These are phyloP conservation scores for Leccinum subspadiceum DNA, from an alignment of 1,284 basidiomycete genomes.

Conservation along the genomic window DNA sequence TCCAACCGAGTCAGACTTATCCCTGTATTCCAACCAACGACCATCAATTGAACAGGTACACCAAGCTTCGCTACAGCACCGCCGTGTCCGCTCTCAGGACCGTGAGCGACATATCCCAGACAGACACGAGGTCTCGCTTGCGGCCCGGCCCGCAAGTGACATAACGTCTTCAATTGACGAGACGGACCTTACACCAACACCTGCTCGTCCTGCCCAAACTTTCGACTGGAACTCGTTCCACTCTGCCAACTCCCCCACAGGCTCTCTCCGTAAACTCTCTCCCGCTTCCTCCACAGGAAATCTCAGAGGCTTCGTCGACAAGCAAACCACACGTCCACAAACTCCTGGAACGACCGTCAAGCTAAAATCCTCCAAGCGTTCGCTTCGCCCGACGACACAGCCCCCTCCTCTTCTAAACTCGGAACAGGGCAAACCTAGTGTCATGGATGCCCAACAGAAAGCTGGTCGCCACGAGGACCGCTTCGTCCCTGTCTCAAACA, in stretches of 20 bases:
- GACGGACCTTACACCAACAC: conserved; percentile 29
- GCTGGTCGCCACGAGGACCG: conserved; percentile 24
- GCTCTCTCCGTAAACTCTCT: conserved; percentile 31
- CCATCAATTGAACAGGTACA: conserved; percentile 25
- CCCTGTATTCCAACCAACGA: neutral
- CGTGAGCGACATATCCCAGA: conserved; percentile 27
- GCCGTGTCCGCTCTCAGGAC: conserved; percentile 33
- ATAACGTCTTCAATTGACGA: conserved; percentile 22
- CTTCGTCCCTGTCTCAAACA: neutral
- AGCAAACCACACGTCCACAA: conserved; percentile 3
- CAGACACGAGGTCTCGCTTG: conserved; percentile 34
- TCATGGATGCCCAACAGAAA: conserved; percentile 16
- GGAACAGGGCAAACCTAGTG: conserved; percentile 11
- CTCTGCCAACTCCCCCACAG: conserved; percentile 15
- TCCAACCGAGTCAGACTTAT: conserved; percentile 20
- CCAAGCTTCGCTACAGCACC: conserved; percentile 22
- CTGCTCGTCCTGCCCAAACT: conserved; percentile 20
- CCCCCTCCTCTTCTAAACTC: conserved; percentile 29
- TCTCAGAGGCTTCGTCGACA: conserved; percentile 35
- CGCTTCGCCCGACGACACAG: conserved; percentile 29
- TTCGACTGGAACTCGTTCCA: conserved; percentile 22
- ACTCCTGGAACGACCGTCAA: conserved; percentile 3
- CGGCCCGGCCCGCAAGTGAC: conserved; percentile 31
- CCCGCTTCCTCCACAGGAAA: conserved; percentile 41
- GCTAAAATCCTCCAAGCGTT: conserved; percentile 26